phyloP scores from a whole-genome alignment of 257 asterid species.

The Nicotiana tomentosiformis region DNA sequence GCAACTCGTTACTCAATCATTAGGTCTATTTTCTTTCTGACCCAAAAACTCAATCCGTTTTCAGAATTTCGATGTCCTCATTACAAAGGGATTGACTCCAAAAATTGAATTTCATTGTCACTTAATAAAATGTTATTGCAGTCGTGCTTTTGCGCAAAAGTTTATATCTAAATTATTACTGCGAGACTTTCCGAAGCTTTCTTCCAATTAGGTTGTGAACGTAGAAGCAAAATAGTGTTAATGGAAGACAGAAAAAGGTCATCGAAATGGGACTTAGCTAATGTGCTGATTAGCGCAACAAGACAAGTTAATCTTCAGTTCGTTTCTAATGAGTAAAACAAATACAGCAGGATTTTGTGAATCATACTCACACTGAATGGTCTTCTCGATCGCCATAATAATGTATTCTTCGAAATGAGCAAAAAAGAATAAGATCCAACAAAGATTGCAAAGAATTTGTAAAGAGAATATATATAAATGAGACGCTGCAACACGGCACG shows the following conservation, averaged over 20 bases:
- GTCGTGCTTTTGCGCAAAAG: neutral
- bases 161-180: no score
- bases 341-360: neutral
- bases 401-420: neutral
- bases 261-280: neutral
- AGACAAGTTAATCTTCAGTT: neutral
- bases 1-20: no score
- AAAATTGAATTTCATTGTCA: no score
- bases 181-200: neutral
- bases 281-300: neutral
- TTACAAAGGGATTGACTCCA: no score
- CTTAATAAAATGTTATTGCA: no score
- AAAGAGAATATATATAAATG: neutral
- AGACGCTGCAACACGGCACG: slow-evolving; percentile 1
- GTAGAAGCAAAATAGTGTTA: neutral
- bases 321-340: neutral
- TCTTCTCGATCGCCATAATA: neutral
- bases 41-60: neutral
- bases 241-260: neutral
- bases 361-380: neutral
- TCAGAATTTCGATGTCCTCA: no score
- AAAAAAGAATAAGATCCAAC: neutral
- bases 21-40: neutral
- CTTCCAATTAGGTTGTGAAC: neutral
- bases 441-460: neutral